Percentiles rank a stretch among this genome's conserved stretches.
phyloP scores from a whole-genome alignment of 495 filamentous ascomycete genomes.

The Trichoderma asperelloides region DNA sequence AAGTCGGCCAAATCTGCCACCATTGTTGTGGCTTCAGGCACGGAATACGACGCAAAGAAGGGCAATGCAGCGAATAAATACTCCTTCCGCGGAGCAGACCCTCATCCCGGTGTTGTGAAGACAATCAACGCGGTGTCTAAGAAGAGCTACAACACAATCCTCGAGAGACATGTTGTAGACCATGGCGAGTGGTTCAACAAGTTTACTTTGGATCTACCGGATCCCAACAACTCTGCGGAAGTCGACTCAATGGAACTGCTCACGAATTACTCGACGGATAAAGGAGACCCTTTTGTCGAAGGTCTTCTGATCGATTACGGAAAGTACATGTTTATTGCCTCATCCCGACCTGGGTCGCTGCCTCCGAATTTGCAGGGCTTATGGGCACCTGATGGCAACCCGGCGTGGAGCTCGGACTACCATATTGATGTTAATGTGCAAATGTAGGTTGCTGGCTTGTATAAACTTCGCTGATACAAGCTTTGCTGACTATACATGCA shows the following conservation, averaged over 20 bases:
- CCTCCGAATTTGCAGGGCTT: slow-evolving; percentile 12
- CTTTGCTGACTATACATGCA: background rate
- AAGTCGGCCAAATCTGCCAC: slow-evolving; percentile 11
- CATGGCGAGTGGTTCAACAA: slow-evolving; percentile 23
- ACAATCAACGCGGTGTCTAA: slow-evolving; percentile 22
- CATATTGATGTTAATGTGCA: slow-evolving; percentile 43
- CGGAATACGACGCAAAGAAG: slow-evolving; percentile 36
- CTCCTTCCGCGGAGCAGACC: slow-evolving; percentile 39
- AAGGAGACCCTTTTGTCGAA: slow-evolving; percentile 37
- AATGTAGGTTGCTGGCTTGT: slow-evolving; percentile 21
- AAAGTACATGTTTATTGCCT: slow-evolving; percentile 37
- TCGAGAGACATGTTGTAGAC: slow-evolving; percentile 29
- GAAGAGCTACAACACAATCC: slow-evolving; percentile 22
- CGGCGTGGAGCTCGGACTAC: slow-evolving; percentile 43
- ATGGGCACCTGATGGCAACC: slow-evolving; percentile 4
- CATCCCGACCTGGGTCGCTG: slow-evolving; percentile 29
- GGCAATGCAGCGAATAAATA: slow-evolving; percentile 32
- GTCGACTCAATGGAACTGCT: slow-evolving; percentile 30
- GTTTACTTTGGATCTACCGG: slow-evolving; percentile 34
- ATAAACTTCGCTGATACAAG: background rate
- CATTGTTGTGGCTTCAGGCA: slow-evolving; percentile 33
- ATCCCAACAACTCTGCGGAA: slow-evolving; percentile 23
- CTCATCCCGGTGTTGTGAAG: slow-evolving; percentile 21
- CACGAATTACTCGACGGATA: background rate
- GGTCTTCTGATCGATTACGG: slow-evolving; percentile 36